Evolutionary conservation across 2,329 filamentous ascomycete species (phyloP).

Genomic region (Sclerotinia subarctica): DNA sequence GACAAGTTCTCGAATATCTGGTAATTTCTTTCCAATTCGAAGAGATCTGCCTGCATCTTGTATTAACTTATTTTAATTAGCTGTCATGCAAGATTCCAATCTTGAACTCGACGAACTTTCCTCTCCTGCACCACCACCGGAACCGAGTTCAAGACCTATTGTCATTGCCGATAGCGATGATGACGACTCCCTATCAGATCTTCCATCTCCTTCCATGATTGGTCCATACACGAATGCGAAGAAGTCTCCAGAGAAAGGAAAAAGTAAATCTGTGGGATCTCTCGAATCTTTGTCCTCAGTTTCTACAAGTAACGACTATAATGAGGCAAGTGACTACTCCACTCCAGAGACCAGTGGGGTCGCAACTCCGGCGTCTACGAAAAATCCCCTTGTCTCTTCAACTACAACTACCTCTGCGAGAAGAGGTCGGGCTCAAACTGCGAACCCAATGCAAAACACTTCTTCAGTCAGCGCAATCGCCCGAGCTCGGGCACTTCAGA

Average conservation of each 20-base stretch:
- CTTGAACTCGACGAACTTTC: constrained; percentile 21
- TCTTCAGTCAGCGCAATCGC: constrained; percentile 43
- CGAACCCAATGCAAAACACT: constrained; percentile 19
- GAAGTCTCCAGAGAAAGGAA: constrained; percentile 11
- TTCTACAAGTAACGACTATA: constrained; percentile 40
- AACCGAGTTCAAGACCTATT: not conserved
- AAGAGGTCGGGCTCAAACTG: constrained; percentile 29
- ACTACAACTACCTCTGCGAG: constrained; percentile 27
- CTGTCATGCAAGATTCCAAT: constrained; percentile 28
- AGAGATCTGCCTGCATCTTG: not conserved
- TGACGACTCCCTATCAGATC: constrained; percentile 26
- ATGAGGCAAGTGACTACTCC: constrained; percentile 51
- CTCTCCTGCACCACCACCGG: constrained; percentile 11
- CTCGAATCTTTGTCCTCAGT: constrained; percentile 43
- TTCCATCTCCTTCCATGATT: constrained; percentile 25
- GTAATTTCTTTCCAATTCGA: constrained; percentile 24
- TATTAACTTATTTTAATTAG: constrained; percentile 24
- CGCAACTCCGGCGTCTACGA: constrained; percentile 46
- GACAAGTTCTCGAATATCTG: constrained; percentile 29
- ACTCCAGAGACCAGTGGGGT: constrained; percentile 61
- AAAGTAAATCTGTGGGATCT: constrained; percentile 31
- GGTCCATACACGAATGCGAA: constrained; percentile 22
- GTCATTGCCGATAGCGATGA: constrained; percentile 19
- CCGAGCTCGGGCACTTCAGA: constrained; percentile 46
- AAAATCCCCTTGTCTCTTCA: constrained; percentile 24